Evolutionary conservation across 768 basidiomycete species (phyloP), one percentile per base, ranked within the genome.

Genomic region (Hydnum rufescens): DNA sequence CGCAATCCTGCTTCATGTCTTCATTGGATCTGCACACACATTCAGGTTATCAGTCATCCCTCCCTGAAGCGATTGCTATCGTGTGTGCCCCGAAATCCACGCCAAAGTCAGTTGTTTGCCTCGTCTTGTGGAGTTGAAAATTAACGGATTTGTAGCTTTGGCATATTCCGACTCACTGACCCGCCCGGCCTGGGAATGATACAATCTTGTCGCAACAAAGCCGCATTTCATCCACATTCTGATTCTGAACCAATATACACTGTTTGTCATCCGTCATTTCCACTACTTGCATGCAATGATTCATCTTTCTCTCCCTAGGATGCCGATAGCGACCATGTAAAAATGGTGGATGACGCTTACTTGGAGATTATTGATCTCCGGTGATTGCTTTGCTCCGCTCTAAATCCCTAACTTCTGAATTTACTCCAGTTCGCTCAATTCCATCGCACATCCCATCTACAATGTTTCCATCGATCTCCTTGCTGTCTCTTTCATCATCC

Each of bases 1-100:
- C 85, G 3, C 88, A 90, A 58, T 80, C 81, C 52, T 89, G 87
- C 79, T 95, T 95, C 68, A 88, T 93, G 83, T 90, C 88, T 4
- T 92, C 88, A 4, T 80, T 92, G 18, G 89, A 93, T 63, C 64
- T 95, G 22, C 89, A 95, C 59, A 92, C 88, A 2, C 89, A 92
- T 63, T 78, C 83, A 1, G 80, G 75, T 4, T 95, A 90, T 66
- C 89, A 93, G 59, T 64, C 75, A 32, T 89, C 88, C 80, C 72
- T 95, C 3, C 83, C 82, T 0, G 89, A 95, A 61, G 88, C 85
- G 0, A 85, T 93, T 62, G 89, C 89, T 0, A 83, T 93, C 34
- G 89, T 95, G 16, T 90, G 86, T 60, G 85, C 88, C 3, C 89
- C 89, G 0, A 75, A 74, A 46, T 79, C 76, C 1, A 76, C 71